These are phyloP conservation scores for Allomyces arbusculus DNA, from an alignment of 192 early-diverging fungal genomes.

Conservation along the genomic window DNA sequence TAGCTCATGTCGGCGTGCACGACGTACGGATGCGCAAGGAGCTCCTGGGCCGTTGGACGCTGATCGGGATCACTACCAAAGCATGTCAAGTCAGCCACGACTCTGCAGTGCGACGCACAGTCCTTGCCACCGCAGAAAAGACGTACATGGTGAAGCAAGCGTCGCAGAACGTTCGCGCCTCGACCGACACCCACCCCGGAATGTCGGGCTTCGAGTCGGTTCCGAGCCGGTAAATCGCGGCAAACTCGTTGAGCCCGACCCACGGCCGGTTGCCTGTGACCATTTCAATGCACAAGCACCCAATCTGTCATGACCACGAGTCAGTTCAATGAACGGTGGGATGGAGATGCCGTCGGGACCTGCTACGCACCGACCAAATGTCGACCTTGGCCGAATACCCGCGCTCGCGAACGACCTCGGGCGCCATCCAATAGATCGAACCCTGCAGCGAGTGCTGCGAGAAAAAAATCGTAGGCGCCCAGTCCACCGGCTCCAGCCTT, in stretches of 20 bases:
- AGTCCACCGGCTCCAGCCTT: conserved; percentile 11
- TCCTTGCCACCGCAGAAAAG: not conserved
- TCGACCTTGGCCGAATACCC: conserved; percentile 83
- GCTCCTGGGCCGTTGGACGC: not conserved
- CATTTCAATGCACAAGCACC: conserved; percentile 89
- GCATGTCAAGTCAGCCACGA: not conserved
- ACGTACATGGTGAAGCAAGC: conserved; percentile 55
- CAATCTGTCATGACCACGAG: conserved; percentile 10
- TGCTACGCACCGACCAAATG: conserved; percentile 49
- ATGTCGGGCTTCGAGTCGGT: conserved; percentile 63
- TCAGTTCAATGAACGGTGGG: not conserved
- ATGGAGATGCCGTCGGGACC: not conserved
- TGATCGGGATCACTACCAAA: not conserved
- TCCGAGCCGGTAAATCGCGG: conserved; percentile 53
- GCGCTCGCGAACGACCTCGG: conserved; percentile 62
- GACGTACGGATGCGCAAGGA: not conserved
- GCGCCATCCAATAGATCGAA: conserved; percentile 87
- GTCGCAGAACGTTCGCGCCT: conserved; percentile 49
- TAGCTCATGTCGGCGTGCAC: not conserved
- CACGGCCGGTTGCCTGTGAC: conserved; percentile 68
- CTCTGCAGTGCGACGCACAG: not conserved
- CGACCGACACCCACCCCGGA: conserved; percentile 43
- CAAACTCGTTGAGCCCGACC: conserved; percentile 26
- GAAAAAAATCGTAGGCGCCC: conserved; percentile 17
- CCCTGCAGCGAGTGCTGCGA: conserved; percentile 39